Evolutionary conservation across 108 stramenopile species (phyloP).

Genomic region (Cyclotella choctawhatcheeana): DNA sequence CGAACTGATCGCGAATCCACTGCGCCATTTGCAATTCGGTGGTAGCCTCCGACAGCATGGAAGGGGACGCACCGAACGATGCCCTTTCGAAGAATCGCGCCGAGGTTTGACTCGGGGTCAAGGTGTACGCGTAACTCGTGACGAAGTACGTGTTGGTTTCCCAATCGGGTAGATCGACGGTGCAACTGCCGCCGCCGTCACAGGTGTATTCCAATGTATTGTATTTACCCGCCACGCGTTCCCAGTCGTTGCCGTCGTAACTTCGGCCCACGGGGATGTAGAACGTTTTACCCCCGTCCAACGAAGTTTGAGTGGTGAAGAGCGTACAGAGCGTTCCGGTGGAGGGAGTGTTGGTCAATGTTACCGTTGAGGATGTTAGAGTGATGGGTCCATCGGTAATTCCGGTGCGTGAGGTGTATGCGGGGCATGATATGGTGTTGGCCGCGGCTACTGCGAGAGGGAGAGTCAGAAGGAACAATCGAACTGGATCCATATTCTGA

Average conservation of each 20-base stretch:
- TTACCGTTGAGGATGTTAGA: constrained; percentile 13
- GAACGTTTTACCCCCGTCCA: not conserved
- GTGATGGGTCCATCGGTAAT: not conserved
- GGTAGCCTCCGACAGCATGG: not conserved
- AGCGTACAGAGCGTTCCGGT: constrained; percentile 24
- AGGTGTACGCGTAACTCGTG: not conserved
- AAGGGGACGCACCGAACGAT: constrained; percentile 20
- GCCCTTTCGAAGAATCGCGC: constrained; percentile 38
- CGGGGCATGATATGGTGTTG: constrained; percentile 3
- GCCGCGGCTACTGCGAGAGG: not conserved
- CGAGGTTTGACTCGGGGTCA: constrained; percentile 10
- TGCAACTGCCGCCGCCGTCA: constrained; percentile 5
- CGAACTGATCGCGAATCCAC: constrained; percentile 20
- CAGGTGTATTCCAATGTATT: constrained; percentile 11
- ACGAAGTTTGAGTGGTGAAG: constrained; percentile 1
- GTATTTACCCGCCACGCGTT: constrained; percentile 25
- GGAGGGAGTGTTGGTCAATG: constrained; percentile 16
- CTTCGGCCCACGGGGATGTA: constrained; percentile 38
- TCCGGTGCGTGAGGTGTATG: constrained; percentile 7
- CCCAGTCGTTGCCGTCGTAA: constrained; percentile 40
- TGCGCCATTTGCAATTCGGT: constrained; percentile 1
- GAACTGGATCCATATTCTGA: not conserved
- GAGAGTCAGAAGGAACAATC: not conserved
- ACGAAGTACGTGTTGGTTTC: not conserved
- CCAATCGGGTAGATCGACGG: constrained; percentile 4